Evolutionary conservation across 164 flowering plant genomes (phyloP).

Genomic region (Magnolia sinica): DNA sequence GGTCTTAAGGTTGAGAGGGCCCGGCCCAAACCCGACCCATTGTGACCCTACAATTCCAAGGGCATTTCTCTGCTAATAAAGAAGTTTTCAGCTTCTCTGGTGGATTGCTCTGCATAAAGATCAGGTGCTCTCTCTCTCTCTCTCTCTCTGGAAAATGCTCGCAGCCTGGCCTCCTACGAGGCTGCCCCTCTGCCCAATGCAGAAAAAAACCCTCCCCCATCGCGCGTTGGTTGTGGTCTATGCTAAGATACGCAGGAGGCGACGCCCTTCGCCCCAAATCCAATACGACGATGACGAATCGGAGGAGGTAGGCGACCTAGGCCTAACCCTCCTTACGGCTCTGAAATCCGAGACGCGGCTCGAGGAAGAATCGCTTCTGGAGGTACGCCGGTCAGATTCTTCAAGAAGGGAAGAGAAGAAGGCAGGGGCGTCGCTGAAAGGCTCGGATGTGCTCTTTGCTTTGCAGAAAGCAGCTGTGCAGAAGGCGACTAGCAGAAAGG

Average conservation of each 20-base stretch:
- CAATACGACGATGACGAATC: not conserved
- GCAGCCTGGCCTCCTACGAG: not conserved
- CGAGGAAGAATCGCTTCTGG: not conserved
- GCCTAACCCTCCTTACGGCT: conserved; percentile 8
- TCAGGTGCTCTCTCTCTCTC: not conserved
- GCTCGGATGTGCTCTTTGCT: conserved; percentile 15
- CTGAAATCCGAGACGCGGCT: not conserved
- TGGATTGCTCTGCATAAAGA: not conserved
- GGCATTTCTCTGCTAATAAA: too few species aligned
- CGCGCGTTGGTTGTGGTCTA: not conserved
- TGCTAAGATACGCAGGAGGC: not conserved
- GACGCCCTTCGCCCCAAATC: not conserved
- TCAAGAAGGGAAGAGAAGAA: not conserved
- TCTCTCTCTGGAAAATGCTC: not conserved
- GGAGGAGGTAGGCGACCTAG: conserved; percentile 4
- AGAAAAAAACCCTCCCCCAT: not conserved
- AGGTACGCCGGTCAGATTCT: not conserved
- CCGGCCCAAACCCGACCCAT: too few species aligned
- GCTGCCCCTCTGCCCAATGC: not conserved
- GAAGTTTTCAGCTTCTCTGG: not conserved
- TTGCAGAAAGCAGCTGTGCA: conserved; percentile 13
- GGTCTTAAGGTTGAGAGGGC: too few species aligned
- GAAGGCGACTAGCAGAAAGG: not conserved
- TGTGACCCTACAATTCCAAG: too few species aligned
- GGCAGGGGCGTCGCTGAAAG: conserved; percentile 6